Percentiles rank a stretch among this genome's conserved stretches.
Evolutionary conservation across 1,139 yeast species (phyloP).

Genomic region (Sugiyamaella neomexicana): DNA sequence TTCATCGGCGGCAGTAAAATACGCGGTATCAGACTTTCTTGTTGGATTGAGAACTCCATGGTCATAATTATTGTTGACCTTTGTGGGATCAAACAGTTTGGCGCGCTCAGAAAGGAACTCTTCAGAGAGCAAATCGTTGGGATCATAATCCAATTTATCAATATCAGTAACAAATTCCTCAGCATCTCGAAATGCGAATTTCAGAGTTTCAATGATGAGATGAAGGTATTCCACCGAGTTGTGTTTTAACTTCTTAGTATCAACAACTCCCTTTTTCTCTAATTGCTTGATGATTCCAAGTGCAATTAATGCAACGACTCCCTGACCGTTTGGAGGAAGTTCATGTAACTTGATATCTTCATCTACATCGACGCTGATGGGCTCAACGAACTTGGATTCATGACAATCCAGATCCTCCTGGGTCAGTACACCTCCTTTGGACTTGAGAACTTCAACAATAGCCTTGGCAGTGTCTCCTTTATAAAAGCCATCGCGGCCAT

Average conservation of each 20-base stretch:
- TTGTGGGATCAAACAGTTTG: slow-evolving; percentile 45
- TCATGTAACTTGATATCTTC: slow-evolving; percentile 55
- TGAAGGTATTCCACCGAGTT: slow-evolving; percentile 75
- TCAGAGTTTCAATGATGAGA: slow-evolving; percentile 64
- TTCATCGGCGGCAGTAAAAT: slow-evolving; percentile 65
- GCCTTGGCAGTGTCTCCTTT: slow-evolving; percentile 66
- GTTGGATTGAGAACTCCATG: slow-evolving; percentile 64
- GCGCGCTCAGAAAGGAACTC: slow-evolving; percentile 55
- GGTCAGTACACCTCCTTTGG: slow-evolving; percentile 57
- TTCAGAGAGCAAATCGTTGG: slow-evolving; percentile 39
- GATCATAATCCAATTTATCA: slow-evolving; percentile 42
- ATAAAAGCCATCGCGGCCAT: slow-evolving; percentile 68
- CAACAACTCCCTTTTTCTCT: slow-evolving; percentile 46
- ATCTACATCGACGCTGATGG: slow-evolving; percentile 50
- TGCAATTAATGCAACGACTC: slow-evolving; percentile 68
- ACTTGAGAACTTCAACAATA: slow-evolving; percentile 55
- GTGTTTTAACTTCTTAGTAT: slow-evolving; percentile 53
- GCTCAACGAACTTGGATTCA: slow-evolving; percentile 60
- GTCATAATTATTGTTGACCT: slow-evolving; percentile 47
- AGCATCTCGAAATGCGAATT: slow-evolving; percentile 73
- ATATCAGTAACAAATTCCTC: slow-evolving; percentile 70
- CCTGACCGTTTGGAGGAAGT: slow-evolving; percentile 83
- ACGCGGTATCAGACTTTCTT: slow-evolving; percentile 73
- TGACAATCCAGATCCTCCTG: slow-evolving; percentile 58
- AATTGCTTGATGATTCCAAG: slow-evolving; percentile 64